A percentile compares a stretch with the other conserved stretches of the same genome.
Evolutionary conservation across 116 monocot genomes (phyloP).

Genomic region (Phalaenopsis hybrid): DNA sequence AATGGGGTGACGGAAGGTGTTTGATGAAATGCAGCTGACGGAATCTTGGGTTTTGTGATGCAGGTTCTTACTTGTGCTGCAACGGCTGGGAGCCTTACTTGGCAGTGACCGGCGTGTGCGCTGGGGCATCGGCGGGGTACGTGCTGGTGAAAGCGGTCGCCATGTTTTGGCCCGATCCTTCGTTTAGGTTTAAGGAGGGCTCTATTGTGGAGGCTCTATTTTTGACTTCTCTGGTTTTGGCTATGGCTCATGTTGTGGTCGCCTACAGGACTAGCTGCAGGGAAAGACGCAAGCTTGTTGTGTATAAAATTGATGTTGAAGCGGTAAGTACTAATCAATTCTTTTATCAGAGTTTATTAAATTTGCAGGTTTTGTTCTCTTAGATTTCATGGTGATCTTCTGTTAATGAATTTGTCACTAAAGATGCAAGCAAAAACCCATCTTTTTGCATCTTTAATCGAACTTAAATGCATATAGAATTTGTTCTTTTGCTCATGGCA

Average conservation of each 20-base stretch:
- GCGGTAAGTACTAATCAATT: slow-evolving; percentile 1
- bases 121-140: slow-evolving; percentile 34
- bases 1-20: background rate
- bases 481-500: no score
- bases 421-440: background rate
- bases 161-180: slow-evolving; percentile 15
- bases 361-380: background rate
- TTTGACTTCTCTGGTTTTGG: slow-evolving; percentile 17
- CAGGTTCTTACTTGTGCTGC: slow-evolving; percentile 59
- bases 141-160: slow-evolving; percentile 41
- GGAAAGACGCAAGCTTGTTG: slow-evolving; percentile 21
- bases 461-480: background rate
- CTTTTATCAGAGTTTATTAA: background rate
- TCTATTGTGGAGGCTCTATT: slow-evolving; percentile 31
- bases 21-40: slow-evolving; percentile 4
- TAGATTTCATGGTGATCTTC: background rate
- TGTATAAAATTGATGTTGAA: slow-evolving; percentile 26
- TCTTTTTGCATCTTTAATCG: background rate
- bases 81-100: slow-evolving; percentile 58
- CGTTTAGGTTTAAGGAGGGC: slow-evolving; percentile 2
- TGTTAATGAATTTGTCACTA: background rate
- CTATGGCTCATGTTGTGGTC: slow-evolving; percentile 18
- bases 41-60: background rate
- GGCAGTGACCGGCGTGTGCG: slow-evolving; percentile 28
- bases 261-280: slow-evolving; percentile 20